Percentiles rank a stretch among this genome's conserved stretches.
These are phyloP conservation scores for Colletotrichum melonis DNA, from an alignment of 2,329 filamentous ascomycete genomes.

Conservation along the genomic window DNA sequence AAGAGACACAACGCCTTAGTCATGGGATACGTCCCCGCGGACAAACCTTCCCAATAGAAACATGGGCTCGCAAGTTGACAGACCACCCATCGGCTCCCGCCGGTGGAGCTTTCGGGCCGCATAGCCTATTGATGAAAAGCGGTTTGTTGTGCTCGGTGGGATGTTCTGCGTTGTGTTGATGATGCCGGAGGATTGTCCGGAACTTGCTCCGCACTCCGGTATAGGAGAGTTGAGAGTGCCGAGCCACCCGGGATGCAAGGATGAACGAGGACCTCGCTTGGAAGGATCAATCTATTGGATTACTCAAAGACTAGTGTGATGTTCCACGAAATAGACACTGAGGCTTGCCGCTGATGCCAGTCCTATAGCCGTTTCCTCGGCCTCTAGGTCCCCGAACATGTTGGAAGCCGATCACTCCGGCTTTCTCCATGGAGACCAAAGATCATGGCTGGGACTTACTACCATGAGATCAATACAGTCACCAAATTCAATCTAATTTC, in stretches of 20 bases:
- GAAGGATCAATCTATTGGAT: neutral
- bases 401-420: too few species aligned
- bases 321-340: too few species aligned
- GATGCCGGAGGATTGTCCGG: neutral
- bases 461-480: too few species aligned
- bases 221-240: neutral
- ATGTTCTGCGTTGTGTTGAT: neutral
- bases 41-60: neutral
- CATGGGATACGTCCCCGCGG: neutral
- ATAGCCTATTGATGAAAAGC: neutral
- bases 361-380: too few species aligned
- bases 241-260: too few species aligned
- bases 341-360: too few species aligned
- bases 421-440: too few species aligned
- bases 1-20: neutral
- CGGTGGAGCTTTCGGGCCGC: slow-evolving; percentile 14
- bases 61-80: neutral
- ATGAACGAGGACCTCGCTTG: neutral
- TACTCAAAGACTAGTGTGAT: too few species aligned
- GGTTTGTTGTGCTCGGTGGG: too few species aligned
- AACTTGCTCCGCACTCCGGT: slow-evolving; percentile 17
- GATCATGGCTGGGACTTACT: too few species aligned
- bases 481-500: too few species aligned
- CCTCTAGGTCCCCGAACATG: too few species aligned
- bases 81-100: neutral